Conservation (phyloP, 495 filamentous ascomycete genomes). For the Xylaria grammica region DNA sequence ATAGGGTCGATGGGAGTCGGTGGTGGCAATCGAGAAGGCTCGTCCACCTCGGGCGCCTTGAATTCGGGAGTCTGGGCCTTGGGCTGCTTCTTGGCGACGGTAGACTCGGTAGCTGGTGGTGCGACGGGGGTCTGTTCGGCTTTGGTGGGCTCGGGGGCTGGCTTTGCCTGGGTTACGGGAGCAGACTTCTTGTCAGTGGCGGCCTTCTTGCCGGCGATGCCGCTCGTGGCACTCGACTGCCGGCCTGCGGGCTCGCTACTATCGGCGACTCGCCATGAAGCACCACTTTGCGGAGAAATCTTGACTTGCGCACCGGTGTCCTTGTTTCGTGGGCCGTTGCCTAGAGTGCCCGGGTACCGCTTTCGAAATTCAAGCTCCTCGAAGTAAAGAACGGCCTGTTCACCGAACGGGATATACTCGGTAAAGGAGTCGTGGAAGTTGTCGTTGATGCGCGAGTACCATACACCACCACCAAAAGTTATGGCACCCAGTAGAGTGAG, state of each 20-base stretch:
- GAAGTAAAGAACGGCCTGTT: slow-evolving; percentile 94
- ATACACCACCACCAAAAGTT: slow-evolving; percentile 85
- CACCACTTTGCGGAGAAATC: slow-evolving; percentile 82
- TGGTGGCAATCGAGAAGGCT: slow-evolving; percentile 64
- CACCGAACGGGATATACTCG: slow-evolving; percentile 92
- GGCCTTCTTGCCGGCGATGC: slow-evolving; percentile 32
- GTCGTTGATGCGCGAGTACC: slow-evolving; percentile 89
- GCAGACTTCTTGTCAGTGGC: slow-evolving; percentile 46
- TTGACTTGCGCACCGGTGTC: slow-evolving; percentile 75
- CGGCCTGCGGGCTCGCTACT: slow-evolving; percentile 43
- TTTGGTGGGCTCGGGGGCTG: slow-evolving; percentile 21
- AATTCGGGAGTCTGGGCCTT: slow-evolving; percentile 32
- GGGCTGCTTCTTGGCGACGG: slow-evolving; percentile 20
- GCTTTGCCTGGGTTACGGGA: slow-evolving; percentile 32
- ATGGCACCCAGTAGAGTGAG: slow-evolving; percentile 73
- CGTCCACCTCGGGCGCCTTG: slow-evolving; percentile 61
- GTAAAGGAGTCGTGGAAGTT: slow-evolving; percentile 99
- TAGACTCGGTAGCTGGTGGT: slow-evolving; percentile 31
- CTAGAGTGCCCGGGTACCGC: slow-evolving; percentile 79
- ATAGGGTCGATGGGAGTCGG: slow-evolving; percentile 75
- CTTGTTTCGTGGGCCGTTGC: slow-evolving; percentile 51
- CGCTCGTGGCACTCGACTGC: slow-evolving; percentile 50
- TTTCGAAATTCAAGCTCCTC: slow-evolving; percentile 94
- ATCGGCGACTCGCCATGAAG: slow-evolving; percentile 79
- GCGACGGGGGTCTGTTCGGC: slow-evolving; percentile 23